Evolutionary conservation across 78 protist genomes (phyloP), one percentile per base, ranked within the genome.

Genomic region (Trichosphaerium sp.): DNA sequence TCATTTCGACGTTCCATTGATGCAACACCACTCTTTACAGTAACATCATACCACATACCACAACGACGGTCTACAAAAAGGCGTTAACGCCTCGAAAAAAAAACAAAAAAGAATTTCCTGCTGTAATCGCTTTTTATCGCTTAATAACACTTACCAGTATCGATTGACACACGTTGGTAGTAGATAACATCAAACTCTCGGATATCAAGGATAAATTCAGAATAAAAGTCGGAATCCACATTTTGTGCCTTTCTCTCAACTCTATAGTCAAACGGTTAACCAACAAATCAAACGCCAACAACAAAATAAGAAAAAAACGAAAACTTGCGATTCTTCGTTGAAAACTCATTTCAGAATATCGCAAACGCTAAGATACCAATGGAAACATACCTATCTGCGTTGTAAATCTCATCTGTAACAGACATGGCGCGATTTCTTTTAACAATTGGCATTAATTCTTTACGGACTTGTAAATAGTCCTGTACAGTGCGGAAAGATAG

Each of bases 161-260:
- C 99, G 54, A 97, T 93, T 32, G 90, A 62, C 14, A 82, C 93
- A 37, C 99, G 82, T 47, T 75, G 49, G 79, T 79, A 61, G 84
- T 96, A 95, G 1, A 97, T 87, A 35, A 97, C 97, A 61, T 97
- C 99, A 65, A 87, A 95, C 64, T 97, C 99, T 7, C 99, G 74
- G 15, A 97, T 55, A 34, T 83, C 94, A 0, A 39, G 3, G 21
- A 91, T 28, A 43, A 0, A 8, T 8, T 81, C 85, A 48, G 78
- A 55, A 21, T 65, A 55, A 55, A 65, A 64, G 32, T 55, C 75
- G 5, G 75, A 63, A 31, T 69, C 61, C 7, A 14, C 37, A 35
- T n/a, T n/a, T n/a, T 56, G 41, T 7, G 1, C 31, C 39, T 10
- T 38, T n/a, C 18, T 49, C n/a, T n/a, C n/a, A n/a, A n/a, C n/a